Conservation (phyloP, 2,329 filamentous ascomycete genomes). For the Pseudopithomyces chartarum region DNA sequence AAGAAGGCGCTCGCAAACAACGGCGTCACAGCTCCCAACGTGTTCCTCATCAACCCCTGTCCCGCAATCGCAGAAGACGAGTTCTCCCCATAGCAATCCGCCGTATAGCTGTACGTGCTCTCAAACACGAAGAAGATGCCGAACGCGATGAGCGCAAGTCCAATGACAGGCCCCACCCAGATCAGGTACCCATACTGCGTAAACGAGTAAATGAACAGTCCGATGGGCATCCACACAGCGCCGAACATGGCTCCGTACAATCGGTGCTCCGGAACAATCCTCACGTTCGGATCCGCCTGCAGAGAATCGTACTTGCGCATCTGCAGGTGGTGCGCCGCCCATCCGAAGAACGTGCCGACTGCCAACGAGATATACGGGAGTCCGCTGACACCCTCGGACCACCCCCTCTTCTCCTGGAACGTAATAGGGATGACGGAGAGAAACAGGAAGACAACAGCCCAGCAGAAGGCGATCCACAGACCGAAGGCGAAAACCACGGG, state of each 20-base stretch:
- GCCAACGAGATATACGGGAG: constrained; percentile 59
- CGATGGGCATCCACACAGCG: constrained; percentile 36
- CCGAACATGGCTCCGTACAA: constrained; percentile 40
- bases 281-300: constrained; percentile 40
- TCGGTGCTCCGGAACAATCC: constrained; percentile 44
- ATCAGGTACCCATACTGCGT: constrained; percentile 56
- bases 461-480: constrained; percentile 59
- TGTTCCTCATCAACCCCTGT: constrained; percentile 59
- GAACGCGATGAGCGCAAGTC: constrained; percentile 56
- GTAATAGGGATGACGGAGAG: constrained; percentile 44
- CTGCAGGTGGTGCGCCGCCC: constrained; percentile 55
- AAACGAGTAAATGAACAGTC: constrained; percentile 56
- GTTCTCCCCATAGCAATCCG: constrained; percentile 58
- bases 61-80: constrained; percentile 53
- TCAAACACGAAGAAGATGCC: constrained; percentile 60
- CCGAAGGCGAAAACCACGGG: constrained; percentile 57
- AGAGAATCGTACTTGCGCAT: constrained; percentile 57
- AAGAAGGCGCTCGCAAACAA: constrained; percentile 60
- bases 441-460: constrained; percentile 61
- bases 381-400: constrained; percentile 56
- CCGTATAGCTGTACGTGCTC: constrained; percentile 55
- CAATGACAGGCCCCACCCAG: constrained; percentile 58
- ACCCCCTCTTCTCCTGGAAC: constrained; percentile 58
- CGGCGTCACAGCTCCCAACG: constrained; percentile 58
- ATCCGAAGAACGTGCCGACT: constrained; percentile 56